Percentiles rank a stretch among this genome's conserved stretches.
Evolutionary conservation across 176 grass and related monocot genomes (phyloP).

Genomic region (Carex littledalei): DNA sequence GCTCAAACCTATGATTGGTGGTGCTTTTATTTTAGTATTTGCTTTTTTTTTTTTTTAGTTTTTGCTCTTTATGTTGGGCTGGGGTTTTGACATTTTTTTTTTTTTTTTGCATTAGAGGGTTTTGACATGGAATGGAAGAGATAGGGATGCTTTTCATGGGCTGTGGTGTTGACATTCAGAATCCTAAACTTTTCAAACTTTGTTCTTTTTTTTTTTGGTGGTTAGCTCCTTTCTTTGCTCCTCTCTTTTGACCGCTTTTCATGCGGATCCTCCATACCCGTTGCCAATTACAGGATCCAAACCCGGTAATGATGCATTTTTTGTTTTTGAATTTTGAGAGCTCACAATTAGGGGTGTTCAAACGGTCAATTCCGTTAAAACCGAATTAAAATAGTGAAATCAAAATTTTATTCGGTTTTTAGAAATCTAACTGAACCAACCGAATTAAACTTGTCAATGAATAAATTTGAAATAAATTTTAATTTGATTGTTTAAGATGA

Average conservation of each 20-base stretch:
- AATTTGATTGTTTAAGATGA: too few relatives aligned
- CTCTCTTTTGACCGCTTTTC: conserved; percentile 8
- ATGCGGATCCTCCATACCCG: neutral
- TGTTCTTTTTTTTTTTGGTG: neutral
- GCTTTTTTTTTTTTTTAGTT: neutral
- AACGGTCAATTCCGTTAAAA: too few relatives aligned
- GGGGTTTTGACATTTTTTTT: neutral
- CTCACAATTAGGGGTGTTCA: neutral
- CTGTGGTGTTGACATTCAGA: conserved; percentile 8
- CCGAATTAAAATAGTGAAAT: too few relatives aligned
- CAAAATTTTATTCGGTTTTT: too few relatives aligned
- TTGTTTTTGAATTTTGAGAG: neutral
- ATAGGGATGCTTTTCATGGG: conserved; percentile 5
- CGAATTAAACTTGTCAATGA: too few relatives aligned
- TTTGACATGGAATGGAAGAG: neutral
- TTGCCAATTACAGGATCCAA: neutral
- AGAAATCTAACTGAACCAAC: too few relatives aligned
- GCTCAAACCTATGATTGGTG: neutral
- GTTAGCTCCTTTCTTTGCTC: neutral
- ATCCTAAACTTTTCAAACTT: conserved; percentile 18
- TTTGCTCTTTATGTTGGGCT: neutral
- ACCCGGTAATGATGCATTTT: neutral
- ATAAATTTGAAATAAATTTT: too few relatives aligned
- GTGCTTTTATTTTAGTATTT: neutral
- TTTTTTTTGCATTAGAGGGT: too few relatives aligned